These are phyloP conservation scores for Penicillium canescens DNA, from an alignment of 495 filamentous ascomycete species.

Conservation along the genomic window DNA sequence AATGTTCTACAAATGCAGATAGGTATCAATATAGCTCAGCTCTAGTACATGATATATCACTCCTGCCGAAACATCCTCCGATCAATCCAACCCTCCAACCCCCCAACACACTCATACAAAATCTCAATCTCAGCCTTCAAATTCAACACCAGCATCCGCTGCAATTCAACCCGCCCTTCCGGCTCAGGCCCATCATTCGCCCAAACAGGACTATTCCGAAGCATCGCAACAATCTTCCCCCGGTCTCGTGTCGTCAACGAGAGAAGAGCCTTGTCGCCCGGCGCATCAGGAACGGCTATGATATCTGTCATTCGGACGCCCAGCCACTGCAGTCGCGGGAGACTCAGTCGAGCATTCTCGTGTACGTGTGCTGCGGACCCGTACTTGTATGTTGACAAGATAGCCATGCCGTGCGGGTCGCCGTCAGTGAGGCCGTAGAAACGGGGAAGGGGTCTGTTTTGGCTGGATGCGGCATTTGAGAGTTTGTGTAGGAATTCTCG, in stretches of 20 bases:
- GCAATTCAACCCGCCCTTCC: slow-evolving; percentile 67
- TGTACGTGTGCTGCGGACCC: slow-evolving; percentile 75
- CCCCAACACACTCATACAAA: slow-evolving; percentile 59
- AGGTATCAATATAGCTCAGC: background rate
- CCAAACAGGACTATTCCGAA: slow-evolving; percentile 55
- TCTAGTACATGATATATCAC: background rate
- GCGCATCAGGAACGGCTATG: slow-evolving; percentile 20
- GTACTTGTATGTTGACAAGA: slow-evolving; percentile 83
- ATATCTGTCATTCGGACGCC: slow-evolving; percentile 69
- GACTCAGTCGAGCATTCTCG: slow-evolving; percentile 60
- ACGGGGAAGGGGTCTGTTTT: slow-evolving; percentile 28
- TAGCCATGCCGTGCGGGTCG: slow-evolving; percentile 84
- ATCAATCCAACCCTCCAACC: slow-evolving; percentile 68
- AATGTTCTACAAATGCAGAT: background rate
- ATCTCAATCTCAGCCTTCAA: slow-evolving; percentile 90
- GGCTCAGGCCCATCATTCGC: slow-evolving; percentile 47
- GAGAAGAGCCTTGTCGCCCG: slow-evolving; percentile 43
- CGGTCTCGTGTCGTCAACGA: slow-evolving; percentile 64
- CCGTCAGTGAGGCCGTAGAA: slow-evolving; percentile 77
- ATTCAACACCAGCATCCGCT: slow-evolving; percentile 83
- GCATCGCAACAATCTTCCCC: slow-evolving; percentile 64
- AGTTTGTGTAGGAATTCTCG: slow-evolving; percentile 59
- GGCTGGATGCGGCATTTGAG: slow-evolving; percentile 22
- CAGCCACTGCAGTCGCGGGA: slow-evolving; percentile 68
- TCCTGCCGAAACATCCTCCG: slow-evolving; percentile 33